A percentile compares a stretch with the other conserved stretches of the same genome.
phyloP scores from a whole-genome alignment of 2,329 filamentous ascomycete genomes.

The Parascedosporium putredinis region DNA sequence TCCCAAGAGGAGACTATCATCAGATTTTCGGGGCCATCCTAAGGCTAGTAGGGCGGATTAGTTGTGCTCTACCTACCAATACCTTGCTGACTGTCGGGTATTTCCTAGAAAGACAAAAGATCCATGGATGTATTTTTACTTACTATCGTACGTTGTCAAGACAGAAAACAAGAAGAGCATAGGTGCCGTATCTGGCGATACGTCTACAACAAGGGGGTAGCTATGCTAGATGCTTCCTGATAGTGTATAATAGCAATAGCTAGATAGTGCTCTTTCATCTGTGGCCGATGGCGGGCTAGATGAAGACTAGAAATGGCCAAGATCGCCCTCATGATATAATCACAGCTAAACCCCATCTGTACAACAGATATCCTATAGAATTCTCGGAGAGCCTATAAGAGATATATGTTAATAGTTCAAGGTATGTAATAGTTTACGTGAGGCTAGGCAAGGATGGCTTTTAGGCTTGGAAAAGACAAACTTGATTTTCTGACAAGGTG shows the following conservation, averaged over 20 bases:
- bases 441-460: too few relatives aligned
- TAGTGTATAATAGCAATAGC: constrained; percentile 16
- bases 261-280: constrained; percentile 27
- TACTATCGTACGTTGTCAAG: constrained; percentile 24
- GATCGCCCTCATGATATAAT: constrained; percentile 37
- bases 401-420: too few relatives aligned
- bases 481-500: too few relatives aligned
- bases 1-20: neutral
- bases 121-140: too few relatives aligned
- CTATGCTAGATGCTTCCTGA: constrained; percentile 19
- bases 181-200: too few relatives aligned
- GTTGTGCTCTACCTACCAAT: too few relatives aligned
- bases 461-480: too few relatives aligned
- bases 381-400: constrained; percentile 27
- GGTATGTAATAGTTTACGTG: too few relatives aligned
- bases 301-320: constrained; percentile 40
- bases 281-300: constrained; percentile 28
- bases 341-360: constrained; percentile 32
- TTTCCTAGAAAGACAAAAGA: too few relatives aligned
- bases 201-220: too few relatives aligned
- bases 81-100: too few relatives aligned
- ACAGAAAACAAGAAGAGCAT: too few relatives aligned
- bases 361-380: constrained; percentile 38
- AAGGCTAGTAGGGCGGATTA: neutral
- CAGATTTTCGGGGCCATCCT: neutral